Evolutionary conservation across 371 early-diverging fungal species (phyloP), one percentile per base, ranked within the genome.

Genomic region (Encephalitozoon cuniculi): DNA sequence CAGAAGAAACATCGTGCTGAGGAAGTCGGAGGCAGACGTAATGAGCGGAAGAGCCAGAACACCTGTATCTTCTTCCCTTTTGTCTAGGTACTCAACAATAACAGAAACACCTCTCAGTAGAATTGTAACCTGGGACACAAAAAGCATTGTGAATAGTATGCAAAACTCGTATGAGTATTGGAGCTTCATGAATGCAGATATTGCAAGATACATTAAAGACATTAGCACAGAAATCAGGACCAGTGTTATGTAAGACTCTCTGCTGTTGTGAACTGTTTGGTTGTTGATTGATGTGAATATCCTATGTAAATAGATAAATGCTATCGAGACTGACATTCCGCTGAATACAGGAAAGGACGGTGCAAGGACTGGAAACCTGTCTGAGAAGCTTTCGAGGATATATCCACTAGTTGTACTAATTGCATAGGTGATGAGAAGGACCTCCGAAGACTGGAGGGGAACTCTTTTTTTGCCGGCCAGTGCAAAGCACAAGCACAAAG

Each of bases 281-380:
- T 74, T 73, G 26, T 65, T 43, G 21, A 72, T 40, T 2, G 74
- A 40, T 75, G 78, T 75, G 32, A 78, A 65, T 52, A 34, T 71
- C 52, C 64, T 77, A 59, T 78, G 73, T 7, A 81, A 49, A 41
- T 71, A 76, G 30, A 81, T 81, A 46, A 66, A 73, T 39, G 78
- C 53, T 34, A 69, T 78, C 40, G 78, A 75, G 0, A 70, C 72
- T 25, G 69, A 46, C 51, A 81, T 40, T 18, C 81, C 81, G 41
- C 71, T 64, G 53, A 78, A 81, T 5, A 78, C 76, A n/a, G 78
- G 78, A 18, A 55, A 66, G n/a, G 70, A 44, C 32, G 73, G 43
- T 1, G 81, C 76, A 40, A 81, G 21, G 51, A 76, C 30, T 8
- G 21, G n/a, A 67, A 64, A 71, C 34, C 70, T 69, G 26, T 21